Evolutionary conservation across 2,329 filamentous ascomycete genomes (phyloP), one percentile per base, ranked within the genome.

Genomic region (Microdochium nivale): DNA sequence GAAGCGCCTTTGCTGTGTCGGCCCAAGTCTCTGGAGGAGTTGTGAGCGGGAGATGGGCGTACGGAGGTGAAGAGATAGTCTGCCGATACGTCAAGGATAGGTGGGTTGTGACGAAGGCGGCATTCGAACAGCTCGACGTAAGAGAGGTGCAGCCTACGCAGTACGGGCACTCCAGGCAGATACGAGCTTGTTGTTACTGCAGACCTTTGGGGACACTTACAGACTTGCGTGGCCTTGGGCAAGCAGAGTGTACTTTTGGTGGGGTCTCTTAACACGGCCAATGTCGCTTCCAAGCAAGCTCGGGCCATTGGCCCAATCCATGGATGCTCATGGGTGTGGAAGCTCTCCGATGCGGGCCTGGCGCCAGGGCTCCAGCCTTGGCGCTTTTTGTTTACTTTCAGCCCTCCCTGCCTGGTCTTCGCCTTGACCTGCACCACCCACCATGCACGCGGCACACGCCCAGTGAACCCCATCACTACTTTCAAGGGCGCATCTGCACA

Each of bases 401-500:
- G 11, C 40, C 21, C 16, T 37, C 13, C 33, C 33, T 37, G 33
- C 14, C 8, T 16, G n/a, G n/a, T n/a, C n/a, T n/a, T n/a, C n/a
- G n/a, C n/a, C n/a, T n/a, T n/a, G n/a, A n/a, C n/a, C n/a, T n/a
- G n/a, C 40, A 44, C 40, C 40, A 44, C 40, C 13, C 23, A n/a
- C 35, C 7, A 40, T n/a, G 19, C 35, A n/a, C 35, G 11, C n/a
- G 7, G 40, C 14, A 40, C 14, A 16, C 19, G 35, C 50, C 43
- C 48, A 46, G 35, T 23, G 53, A 54, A 52, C 55, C 52, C 52
- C 53, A 53, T 56, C 52, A 53, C 55, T 55, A 51, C 55, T 27
- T 49, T 11, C 35, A 54, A 52, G 30, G 52, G n/a, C 49, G 47
- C 51, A 37, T 50, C 54, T n/a, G n/a, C n/a, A n/a, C n/a, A n/a